Percentiles rank a stretch among this genome's conserved stretches.
These are phyloP conservation scores for Solanum arcanum DNA, from an alignment of 257 asterid species.

Conservation along the genomic window DNA sequence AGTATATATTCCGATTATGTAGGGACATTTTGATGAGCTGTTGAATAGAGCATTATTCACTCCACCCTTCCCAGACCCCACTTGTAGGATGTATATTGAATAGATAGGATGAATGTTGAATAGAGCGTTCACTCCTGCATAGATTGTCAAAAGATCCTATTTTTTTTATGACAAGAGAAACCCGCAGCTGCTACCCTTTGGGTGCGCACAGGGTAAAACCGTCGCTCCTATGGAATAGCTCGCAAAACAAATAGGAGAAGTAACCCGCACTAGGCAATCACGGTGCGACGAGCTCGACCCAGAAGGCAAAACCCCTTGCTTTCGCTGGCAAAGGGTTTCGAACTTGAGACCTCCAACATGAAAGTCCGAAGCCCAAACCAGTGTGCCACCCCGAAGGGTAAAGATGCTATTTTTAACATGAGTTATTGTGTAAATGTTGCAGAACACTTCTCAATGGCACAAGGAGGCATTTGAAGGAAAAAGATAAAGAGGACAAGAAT, in stretches of 20 bases:
- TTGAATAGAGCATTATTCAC: background rate
- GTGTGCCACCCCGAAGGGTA: too few species aligned
- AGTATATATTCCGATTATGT: background rate
- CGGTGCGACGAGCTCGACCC: too few species aligned
- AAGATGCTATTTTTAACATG: background rate
- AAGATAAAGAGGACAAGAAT: background rate
- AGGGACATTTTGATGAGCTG: background rate
- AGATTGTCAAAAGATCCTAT: background rate
- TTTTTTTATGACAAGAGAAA: background rate
- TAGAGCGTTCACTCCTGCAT: background rate
- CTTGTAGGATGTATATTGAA: background rate
- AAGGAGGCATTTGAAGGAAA: slow-evolving; percentile 20
- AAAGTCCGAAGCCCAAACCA: too few species aligned
- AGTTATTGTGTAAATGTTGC: background rate
- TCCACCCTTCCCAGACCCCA: background rate
- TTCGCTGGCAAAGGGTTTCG: too few species aligned
- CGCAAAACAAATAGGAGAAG: too few species aligned
- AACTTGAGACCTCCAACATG: too few species aligned
- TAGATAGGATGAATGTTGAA: background rate
- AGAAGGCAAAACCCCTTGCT: too few species aligned
- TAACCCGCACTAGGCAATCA: too few species aligned
- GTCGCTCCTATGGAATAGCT: too few species aligned
- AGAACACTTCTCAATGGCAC: slow-evolving; percentile 1
- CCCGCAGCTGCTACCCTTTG: too few species aligned
- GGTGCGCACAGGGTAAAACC: too few species aligned